Evolutionary conservation across 495 filamentous ascomycete genomes (phyloP), one percentile per base, ranked within the genome.

Genomic region (Daldinia caldariorum): DNA sequence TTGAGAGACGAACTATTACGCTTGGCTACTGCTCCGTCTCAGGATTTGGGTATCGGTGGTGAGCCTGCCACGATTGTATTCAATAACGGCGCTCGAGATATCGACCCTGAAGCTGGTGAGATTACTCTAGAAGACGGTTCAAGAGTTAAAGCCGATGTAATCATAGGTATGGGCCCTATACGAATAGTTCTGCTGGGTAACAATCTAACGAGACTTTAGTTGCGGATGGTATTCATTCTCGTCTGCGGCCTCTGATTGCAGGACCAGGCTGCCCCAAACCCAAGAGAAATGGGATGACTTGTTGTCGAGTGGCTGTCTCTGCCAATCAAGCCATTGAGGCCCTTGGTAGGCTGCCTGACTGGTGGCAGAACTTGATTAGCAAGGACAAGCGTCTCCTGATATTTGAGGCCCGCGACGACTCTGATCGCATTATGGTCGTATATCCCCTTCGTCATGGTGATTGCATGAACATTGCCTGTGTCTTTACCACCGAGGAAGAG

Each of bases 221-320:
- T 13, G 81, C 83, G 16, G 85, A 87, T 70, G 85, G 85, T 0
- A 78, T 86, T 29, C 84, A 84, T 64, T 86, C 83, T 9, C 64
- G 69, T 34, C 76, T 79, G 59, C 74, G 83, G 22, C 77, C 80
- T n/a, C 66, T 47, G 26, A 67, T 80, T 8, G 62, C 83, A 35
- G 67, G 80, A 41, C 77, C 77, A 0, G 67, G 77, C 8, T 66
- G 72, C 20, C 74, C 79, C 53, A 76, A 73, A 0, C 80, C 82
- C 3, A 72, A 71, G n/a, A 75, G 80, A 57, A 86, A 83, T 5
- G 86, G 86, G 0, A 79, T 88, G 51, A 76, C 83, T 18, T 85
- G 84, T 6, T 87, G 85, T 67, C 84, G 85, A 14, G 80, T 85
- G 53, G 70, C 85, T 10, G 77, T 88, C 16, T 79, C 79, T 13